Evolutionary conservation across 495 filamentous ascomycete species (phyloP), one percentile per base, ranked within the genome.

Genomic region (Glarea lozoyensis): DNA sequence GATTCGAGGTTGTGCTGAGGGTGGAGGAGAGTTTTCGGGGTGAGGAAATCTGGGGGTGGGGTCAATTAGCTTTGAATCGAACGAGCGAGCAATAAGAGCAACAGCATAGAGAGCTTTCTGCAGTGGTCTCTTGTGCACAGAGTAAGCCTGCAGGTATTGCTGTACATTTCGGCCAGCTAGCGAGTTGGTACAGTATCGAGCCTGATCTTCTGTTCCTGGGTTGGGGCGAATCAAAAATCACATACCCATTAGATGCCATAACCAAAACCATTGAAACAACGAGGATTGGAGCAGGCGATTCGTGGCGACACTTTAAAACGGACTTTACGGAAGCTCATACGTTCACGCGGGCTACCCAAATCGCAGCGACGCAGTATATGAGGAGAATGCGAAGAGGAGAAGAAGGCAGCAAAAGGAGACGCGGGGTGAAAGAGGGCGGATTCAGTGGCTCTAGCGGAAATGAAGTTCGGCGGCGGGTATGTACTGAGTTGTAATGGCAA

Each of bases 241-340:
- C 52, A 19, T 51, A 55, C 48, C 52, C 52, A 45, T 48, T 51
- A 23, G 47, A 40, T 1, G 52, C 48, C 52, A 55, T 55, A 31
- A 44, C 48, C 41, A 45, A 22, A 42, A 51, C 48, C 52, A 48
- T 55, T 20, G 47, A 51, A 45, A 45, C 45, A 48, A 47, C 36
- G 37, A 12, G 37, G 21, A 23, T 12, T 11, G 22, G 37, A 37
- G 18, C n/a, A n/a, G n/a, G n/a, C n/a, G n/a, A n/a, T n/a, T n/a
- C n/a, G n/a, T n/a, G n/a, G n/a, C n/a, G n/a, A n/a, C n/a, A n/a
- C n/a, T n/a, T n/a, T n/a, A n/a, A n/a, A n/a, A n/a, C n/a, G n/a
- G n/a, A n/a, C n/a, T n/a, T n/a, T n/a, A n/a, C n/a, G n/a, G n/a
- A n/a, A n/a, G n/a, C n/a, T n/a, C n/a, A n/a, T n/a, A n/a, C n/a